phyloP scores from a whole-genome alignment of 2,329 filamentous ascomycete genomes.

The Fusarium napiforme region DNA sequence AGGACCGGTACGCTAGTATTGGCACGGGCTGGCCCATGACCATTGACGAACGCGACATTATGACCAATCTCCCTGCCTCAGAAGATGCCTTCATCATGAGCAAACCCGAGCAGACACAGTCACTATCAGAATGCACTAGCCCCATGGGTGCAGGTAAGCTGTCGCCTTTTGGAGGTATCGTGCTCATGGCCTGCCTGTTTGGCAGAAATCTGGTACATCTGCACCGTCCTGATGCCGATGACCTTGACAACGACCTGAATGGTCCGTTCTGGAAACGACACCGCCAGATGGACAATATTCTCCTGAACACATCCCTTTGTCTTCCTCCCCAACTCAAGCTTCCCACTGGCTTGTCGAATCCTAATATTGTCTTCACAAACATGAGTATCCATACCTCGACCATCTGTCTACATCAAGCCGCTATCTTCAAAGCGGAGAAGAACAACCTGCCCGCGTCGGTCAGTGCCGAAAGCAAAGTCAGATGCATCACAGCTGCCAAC shows the following conservation, averaged over 20 bases:
- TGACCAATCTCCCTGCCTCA: slow-evolving; percentile 83
- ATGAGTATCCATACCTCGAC: slow-evolving; percentile 98
- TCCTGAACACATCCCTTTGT: slow-evolving; percentile 86
- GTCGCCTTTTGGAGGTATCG: slow-evolving; percentile 81
- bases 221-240: slow-evolving; percentile 84
- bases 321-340: slow-evolving; percentile 85
- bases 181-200: slow-evolving; percentile 88
- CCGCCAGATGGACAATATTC: slow-evolving; percentile 85
- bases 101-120: slow-evolving; percentile 76
- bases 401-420: slow-evolving; percentile 97
- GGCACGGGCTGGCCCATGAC: slow-evolving; percentile 98
- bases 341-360: slow-evolving; percentile 77
- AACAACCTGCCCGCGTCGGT: slow-evolving; percentile 81
- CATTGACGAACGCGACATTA: slow-evolving; percentile 90
- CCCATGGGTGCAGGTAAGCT: slow-evolving; percentile 78
- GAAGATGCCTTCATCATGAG: slow-evolving; percentile 89
- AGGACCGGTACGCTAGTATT: slow-evolving; percentile 93
- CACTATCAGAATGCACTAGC: slow-evolving; percentile 75
- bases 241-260: slow-evolving; percentile 87
- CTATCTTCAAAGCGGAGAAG: slow-evolving; percentile 96
- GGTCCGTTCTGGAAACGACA: slow-evolving; percentile 97
- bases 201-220: slow-evolving; percentile 91
- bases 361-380: slow-evolving; percentile 92
- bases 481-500: slow-evolving; percentile 92
- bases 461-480: slow-evolving; percentile 87